Evolutionary conservation across 306 rosid species (phyloP).

Genomic region (Fagus sylvatica): DNA sequence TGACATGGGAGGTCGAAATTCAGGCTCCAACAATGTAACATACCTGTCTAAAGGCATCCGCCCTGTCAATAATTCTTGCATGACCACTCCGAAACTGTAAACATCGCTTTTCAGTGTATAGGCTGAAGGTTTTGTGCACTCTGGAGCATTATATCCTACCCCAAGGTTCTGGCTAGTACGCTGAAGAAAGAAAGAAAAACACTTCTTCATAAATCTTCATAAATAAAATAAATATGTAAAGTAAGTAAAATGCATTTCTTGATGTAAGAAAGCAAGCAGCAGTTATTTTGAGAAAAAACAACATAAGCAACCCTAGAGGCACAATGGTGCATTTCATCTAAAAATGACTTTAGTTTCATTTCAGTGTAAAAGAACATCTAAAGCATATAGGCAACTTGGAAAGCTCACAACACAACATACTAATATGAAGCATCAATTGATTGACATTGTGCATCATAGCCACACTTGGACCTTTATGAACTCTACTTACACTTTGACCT

Average conservation of each 20-base stretch:
- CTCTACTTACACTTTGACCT: background rate
- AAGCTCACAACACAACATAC: background rate
- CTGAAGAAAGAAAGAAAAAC: constrained; percentile 39
- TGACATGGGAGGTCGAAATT: constrained; percentile 72
- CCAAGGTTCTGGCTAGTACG: constrained; percentile 68
- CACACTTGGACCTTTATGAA: constrained; percentile 1
- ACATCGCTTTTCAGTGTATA: constrained; percentile 76
- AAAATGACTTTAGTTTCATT: background rate
- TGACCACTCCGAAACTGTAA: constrained; percentile 85
- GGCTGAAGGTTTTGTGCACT: constrained; percentile 66
- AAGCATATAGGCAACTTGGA: background rate
- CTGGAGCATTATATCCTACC: constrained; percentile 87
- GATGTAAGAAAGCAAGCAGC: background rate
- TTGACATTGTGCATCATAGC: background rate
- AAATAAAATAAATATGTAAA: background rate
- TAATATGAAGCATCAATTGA: background rate
- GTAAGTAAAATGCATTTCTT: background rate
- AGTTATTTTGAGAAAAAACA: background rate
- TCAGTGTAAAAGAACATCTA: background rate
- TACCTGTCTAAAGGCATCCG: constrained; percentile 83
- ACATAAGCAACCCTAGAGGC: background rate
- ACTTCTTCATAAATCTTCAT: background rate
- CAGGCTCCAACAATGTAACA: constrained; percentile 52
- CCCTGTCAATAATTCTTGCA: constrained; percentile 87
- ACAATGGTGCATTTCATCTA: background rate